Percentiles rank a stretch among this genome's conserved stretches.
These are phyloP conservation scores for Balansia obtecta DNA, from an alignment of 2,329 filamentous ascomycete species.

Conservation along the genomic window DNA sequence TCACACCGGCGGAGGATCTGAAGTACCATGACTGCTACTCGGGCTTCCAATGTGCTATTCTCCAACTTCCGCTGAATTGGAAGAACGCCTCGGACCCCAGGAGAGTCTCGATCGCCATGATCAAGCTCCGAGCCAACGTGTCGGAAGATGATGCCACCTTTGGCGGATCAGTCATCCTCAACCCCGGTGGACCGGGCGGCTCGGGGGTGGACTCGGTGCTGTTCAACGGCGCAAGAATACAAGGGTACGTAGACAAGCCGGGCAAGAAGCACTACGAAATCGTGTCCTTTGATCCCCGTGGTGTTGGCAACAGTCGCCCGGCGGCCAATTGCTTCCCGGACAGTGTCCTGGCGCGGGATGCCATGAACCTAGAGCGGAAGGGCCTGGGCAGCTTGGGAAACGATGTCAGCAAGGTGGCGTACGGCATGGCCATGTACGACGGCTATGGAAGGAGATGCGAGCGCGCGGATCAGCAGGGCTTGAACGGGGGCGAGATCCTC, in stretches of 20 bases:
- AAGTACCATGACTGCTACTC: constrained; percentile 28
- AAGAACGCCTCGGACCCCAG: constrained; percentile 15
- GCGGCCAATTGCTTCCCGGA: constrained; percentile 25
- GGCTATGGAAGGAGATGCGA: constrained; percentile 19
- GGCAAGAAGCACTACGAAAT: constrained; percentile 26
- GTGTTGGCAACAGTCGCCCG: constrained; percentile 25
- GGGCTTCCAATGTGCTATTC: constrained; percentile 26
- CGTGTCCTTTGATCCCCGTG: constrained; percentile 32
- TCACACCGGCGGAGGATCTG: constrained; percentile 23
- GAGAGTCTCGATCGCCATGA: constrained; percentile 27
- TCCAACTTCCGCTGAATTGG: constrained; percentile 32
- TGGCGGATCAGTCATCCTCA: constrained; percentile 29
- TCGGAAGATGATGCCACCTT: constrained; percentile 24
- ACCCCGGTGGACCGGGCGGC: constrained; percentile 33
- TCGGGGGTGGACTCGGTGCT: constrained; percentile 24
- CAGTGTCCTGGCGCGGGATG: constrained; percentile 17
- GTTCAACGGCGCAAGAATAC: constrained; percentile 18
- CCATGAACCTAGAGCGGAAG: constrained; percentile 17
- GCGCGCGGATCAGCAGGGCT: constrained; percentile 2
- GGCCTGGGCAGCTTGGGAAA: constrained; percentile 17
- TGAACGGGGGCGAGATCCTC: constrained; percentile 16
- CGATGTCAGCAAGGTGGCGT: constrained; percentile 11
- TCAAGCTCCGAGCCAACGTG: constrained; percentile 27
- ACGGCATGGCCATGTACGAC: constrained; percentile 14
- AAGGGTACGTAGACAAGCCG: constrained; percentile 14